Base-by-base conservation (phyloP, 1,139 yeast species). In the Suhomyces panamericanus region DNA sequence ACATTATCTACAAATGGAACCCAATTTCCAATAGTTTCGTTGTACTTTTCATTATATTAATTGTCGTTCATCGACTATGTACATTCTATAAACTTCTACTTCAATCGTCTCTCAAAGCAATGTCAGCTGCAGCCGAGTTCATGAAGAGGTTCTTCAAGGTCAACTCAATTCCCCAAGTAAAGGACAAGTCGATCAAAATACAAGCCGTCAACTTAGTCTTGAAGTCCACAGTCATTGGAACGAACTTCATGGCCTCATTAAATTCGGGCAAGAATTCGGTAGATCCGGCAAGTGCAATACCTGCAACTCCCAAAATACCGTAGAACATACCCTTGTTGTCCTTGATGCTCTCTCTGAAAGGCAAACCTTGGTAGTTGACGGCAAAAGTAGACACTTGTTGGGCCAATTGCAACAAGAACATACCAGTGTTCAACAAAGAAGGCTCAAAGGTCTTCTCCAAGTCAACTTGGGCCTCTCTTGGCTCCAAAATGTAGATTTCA, bases 361-460 rank as follows among this genome's bases (percentile, higher is more conserved):
- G 99, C 55, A 87, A 83, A 41, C 99, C 99, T 72, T 89, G 96
- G 67, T 93, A 93, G 70, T 93, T 93, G 49, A 95, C 97, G 13
- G 97, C 97, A 73, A 93, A 93, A 0, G 99, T 93, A 11, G 97
- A 88, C 39, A 95, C 96, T 69, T 93, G 97, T 72, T 93, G 98
- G 16, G 96, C 95, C 57, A 93, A 78, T 68, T 91, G 98, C 50
- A 93, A 78, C 62, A 93, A 78, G 69, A 91, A 95, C 77, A 93
- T 91, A 57, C 97, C 98, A 28, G 99, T 93, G 70, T 95, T 95
- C 62, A 93, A 80, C 60, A 93, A 75, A 3, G 97, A 90, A 35
- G 99, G 99, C 49, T 73, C 66, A 60, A 93, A 93, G 56, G 79
- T 84, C 64, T 91, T 91, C 62, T 93, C 99, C 55, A 95, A 77